Percentiles rank a stretch among this genome's conserved stretches.
Conservation (phyloP, 2,329 filamentous ascomycete genomes). For the Dryadomyces quercus-mongolicae region DNA sequence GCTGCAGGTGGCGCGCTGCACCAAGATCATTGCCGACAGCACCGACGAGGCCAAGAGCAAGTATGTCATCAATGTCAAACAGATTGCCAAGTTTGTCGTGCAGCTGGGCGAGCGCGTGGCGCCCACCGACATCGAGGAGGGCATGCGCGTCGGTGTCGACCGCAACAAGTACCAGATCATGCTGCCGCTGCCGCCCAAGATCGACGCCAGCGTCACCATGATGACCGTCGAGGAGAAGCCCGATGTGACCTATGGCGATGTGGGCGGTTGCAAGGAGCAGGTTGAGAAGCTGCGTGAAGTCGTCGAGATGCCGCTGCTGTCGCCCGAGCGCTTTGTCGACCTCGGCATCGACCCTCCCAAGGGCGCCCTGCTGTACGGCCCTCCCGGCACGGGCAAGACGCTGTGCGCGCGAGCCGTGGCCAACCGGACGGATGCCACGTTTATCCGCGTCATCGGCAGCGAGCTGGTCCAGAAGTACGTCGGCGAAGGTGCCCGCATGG, state of each 20-base stretch:
- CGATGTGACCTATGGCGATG: conserved; percentile 96
- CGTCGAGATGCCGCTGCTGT: conserved; percentile 94
- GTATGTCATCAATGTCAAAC: conserved; percentile 99
- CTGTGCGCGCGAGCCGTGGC: conserved; percentile 94
- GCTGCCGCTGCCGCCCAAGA: conserved; percentile 90
- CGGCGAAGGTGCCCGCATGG: conserved; percentile 95
- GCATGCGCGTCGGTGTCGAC: conserved; percentile 97
- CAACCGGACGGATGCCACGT: conserved; percentile 95
- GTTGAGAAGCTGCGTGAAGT: conserved; percentile 98
- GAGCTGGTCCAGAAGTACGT: conserved; percentile 99
- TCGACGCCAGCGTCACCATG: conserved; percentile 98
- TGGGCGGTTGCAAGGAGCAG: conserved; percentile 98
- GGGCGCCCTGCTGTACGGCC: conserved; percentile 90
- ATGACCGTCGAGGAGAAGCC: conserved; percentile 99
- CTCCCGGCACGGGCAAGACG: conserved; percentile 97
- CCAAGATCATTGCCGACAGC: conserved; percentile 96
- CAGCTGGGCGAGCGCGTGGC: conserved; percentile 94
- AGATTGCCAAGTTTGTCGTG: conserved; percentile 98
- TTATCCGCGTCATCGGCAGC: conserved; percentile 96
- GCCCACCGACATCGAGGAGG: conserved; percentile 97
- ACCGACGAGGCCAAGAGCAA: conserved; percentile 97
- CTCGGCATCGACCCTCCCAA: conserved; percentile 99
- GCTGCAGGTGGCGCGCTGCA: conserved; percentile 92
- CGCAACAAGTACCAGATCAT: conserved; percentile 99
- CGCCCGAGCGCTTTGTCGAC: conserved; percentile 92